Evolutionary conservation across 2,329 filamentous ascomycete genomes (phyloP), one percentile per base, ranked within the genome.

Genomic region (Colletotrichum shisoi): DNA sequence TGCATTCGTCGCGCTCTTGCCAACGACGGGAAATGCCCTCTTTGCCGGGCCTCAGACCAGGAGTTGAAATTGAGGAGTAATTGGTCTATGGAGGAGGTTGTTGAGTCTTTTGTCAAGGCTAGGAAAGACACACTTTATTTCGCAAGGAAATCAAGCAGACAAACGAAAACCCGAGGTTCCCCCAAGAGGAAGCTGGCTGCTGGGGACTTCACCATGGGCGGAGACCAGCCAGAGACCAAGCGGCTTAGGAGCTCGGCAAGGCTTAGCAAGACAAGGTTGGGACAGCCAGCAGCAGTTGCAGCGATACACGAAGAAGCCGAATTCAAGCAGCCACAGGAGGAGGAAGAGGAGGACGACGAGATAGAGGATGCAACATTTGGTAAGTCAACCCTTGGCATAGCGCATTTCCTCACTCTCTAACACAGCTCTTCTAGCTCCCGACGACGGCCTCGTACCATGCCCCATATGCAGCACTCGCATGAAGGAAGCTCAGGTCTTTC

Each of bases 1-100:
- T 99, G 95, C 77, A 98, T 99, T 76, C 91, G 95, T 37, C 86
- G 94, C 70, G 93, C 91, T 68, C 84, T 99, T 0, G 89, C 90
- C 2, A 85, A 87, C 39, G 93, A 97, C 71, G 91, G 93, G 9
- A 93, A 91, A 78, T 99, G 95, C 73, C 95, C 95, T 0, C 83
- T 92, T 1, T 99, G 95, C 78, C 89, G 93, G 58, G 82, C 87
- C 6, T 78, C 82, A 0, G 92, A 96, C 71, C 93, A 97, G 76
- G 93, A 94, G 75, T 85, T 92, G 68, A 95, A 92, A 76, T 76
- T 99, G 71, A 85, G 93, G 66, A 89, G 90, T 53, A 98, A 98
- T 76, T 91, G 90, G 85, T 89, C 90, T 0, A 82, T 98, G 70
- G 88, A 95, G 74, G 94, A 98, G 75, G 84, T 94, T 1, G 91